These are phyloP conservation scores for Phoma herbarum DNA, from an alignment of 2,329 filamentous ascomycete genomes.

Conservation along the genomic window DNA sequence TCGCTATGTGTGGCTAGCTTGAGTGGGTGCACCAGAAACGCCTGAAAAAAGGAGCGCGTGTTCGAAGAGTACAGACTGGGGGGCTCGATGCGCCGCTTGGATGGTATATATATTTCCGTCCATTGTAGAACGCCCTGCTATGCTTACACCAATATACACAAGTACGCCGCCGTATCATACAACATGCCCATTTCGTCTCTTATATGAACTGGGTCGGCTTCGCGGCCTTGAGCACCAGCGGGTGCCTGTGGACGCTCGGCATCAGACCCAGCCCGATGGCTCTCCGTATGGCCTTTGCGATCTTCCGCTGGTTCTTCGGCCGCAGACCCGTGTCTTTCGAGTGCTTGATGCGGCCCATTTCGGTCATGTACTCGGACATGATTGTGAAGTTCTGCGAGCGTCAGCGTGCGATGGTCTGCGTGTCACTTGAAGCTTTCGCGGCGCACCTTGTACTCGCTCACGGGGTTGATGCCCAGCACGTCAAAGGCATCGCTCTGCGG, in stretches of 20 bases:
- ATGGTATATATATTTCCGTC: no score
- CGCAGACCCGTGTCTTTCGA: slow-evolving; percentile 79
- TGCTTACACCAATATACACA: slow-evolving; percentile 24
- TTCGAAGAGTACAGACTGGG: no score
- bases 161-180: slow-evolving; percentile 11
- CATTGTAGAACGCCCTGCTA: slow-evolving; percentile 1
- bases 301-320: slow-evolving; percentile 88
- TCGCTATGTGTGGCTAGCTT: no score
- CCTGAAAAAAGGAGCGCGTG: no score
- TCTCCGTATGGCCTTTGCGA: slow-evolving; percentile 90
- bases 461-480: slow-evolving; percentile 77
- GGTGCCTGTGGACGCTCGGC: slow-evolving; percentile 89
- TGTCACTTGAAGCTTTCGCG: no score
- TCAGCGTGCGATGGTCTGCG: slow-evolving; percentile 8
- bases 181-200: slow-evolving; percentile 5
- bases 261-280: slow-evolving; percentile 90
- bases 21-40: no score
- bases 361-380: slow-evolving; percentile 86
- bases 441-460: slow-evolving; percentile 84
- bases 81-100: no score
- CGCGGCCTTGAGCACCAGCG: slow-evolving; percentile 55
- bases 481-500: slow-evolving; percentile 76
- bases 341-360: slow-evolving; percentile 85
- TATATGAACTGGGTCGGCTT: slow-evolving; percentile 34
- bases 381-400: slow-evolving; percentile 82